Conservation (phyloP, 805 yeast genomes). For the Teunomyces panamensis region DNA sequence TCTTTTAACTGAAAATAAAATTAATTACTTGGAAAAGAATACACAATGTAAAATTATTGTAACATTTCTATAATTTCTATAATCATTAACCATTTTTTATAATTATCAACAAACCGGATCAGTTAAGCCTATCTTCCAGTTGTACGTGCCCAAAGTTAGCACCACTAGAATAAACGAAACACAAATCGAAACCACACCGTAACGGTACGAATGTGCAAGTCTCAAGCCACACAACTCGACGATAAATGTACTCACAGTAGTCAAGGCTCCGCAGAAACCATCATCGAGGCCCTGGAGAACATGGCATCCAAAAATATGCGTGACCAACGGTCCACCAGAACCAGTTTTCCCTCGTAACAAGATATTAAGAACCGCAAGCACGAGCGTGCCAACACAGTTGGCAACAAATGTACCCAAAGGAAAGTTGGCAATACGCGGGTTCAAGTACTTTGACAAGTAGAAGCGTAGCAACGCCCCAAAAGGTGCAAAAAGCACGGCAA, state of each 20-base stretch:
- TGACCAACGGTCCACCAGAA: conserved; percentile 23
- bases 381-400: conserved; percentile 20
- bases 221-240: conserved; percentile 51
- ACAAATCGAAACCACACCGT: conserved; percentile 48
- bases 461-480: conserved; percentile 63
- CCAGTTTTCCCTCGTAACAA: conserved; percentile 42
- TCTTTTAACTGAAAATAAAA: too few species aligned
- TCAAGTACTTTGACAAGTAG: conserved; percentile 49
- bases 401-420: conserved; percentile 53
- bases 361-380: conserved; percentile 44
- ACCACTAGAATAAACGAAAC: conserved; percentile 49
- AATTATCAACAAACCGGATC: conserved; percentile 4
- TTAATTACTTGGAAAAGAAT: too few species aligned
- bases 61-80: neutral
- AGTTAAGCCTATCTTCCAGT: conserved; percentile 58
- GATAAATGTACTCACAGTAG: conserved; percentile 77
- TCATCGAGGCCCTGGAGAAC: conserved; percentile 52
- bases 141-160: conserved; percentile 66
- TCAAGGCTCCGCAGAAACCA: conserved; percentile 70
- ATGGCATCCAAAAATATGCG: conserved; percentile 41
- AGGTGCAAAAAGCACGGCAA: conserved; percentile 66
- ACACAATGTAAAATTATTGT: too few species aligned
- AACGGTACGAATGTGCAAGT: conserved; percentile 41
- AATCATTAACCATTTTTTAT: neutral
- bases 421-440: conserved; percentile 42